Evolutionary conservation across 1,284 basidiomycete species (phyloP).

Genomic region (Boletus mariae): DNA sequence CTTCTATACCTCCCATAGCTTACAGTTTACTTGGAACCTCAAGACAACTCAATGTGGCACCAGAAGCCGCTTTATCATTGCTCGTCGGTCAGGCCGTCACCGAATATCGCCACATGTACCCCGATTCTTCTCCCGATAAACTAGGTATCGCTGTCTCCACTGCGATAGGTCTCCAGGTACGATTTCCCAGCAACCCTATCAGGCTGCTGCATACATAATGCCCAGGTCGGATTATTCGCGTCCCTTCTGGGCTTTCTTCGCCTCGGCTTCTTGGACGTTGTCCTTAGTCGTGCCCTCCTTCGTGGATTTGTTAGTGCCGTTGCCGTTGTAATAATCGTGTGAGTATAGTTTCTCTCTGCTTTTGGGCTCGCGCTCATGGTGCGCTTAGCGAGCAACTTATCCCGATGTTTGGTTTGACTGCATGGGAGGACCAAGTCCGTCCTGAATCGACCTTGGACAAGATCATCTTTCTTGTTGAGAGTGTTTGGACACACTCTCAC

Average conservation of each 20-base stretch:
- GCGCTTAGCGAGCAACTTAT: slow-evolving; percentile 71
- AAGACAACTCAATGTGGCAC: slow-evolving; percentile 79
- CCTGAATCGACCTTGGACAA: slow-evolving; percentile 74
- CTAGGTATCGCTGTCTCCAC: slow-evolving; percentile 66
- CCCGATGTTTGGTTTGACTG: slow-evolving; percentile 74
- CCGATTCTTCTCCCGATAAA: slow-evolving; percentile 45
- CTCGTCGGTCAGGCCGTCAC: slow-evolving; percentile 84
- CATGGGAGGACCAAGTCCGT: slow-evolving; percentile 51
- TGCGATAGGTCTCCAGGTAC: slow-evolving; percentile 80
- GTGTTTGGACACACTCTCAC: slow-evolving; percentile 59
- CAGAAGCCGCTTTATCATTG: slow-evolving; percentile 88
- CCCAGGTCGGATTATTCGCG: slow-evolving; percentile 81
- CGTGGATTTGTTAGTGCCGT: slow-evolving; percentile 86
- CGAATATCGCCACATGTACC: slow-evolving; percentile 58
- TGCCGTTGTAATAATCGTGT: slow-evolving; percentile 74
- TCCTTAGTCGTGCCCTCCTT: slow-evolving; percentile 84
- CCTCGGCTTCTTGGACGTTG: slow-evolving; percentile 91
- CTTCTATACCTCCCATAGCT: slow-evolving; percentile 75
- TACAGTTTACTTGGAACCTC: slow-evolving; percentile 88
- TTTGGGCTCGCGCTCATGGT: slow-evolving; percentile 4
- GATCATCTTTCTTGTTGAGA: slow-evolving; percentile 67
- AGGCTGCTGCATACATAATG: background rate
- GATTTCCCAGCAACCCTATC: slow-evolving; percentile 10
- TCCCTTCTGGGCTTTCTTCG: slow-evolving; percentile 85
- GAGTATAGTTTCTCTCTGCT: slow-evolving; percentile 22